phyloP scores from a whole-genome alignment of 2,329 filamentous ascomycete species.

The Diaporthe sp. region DNA sequence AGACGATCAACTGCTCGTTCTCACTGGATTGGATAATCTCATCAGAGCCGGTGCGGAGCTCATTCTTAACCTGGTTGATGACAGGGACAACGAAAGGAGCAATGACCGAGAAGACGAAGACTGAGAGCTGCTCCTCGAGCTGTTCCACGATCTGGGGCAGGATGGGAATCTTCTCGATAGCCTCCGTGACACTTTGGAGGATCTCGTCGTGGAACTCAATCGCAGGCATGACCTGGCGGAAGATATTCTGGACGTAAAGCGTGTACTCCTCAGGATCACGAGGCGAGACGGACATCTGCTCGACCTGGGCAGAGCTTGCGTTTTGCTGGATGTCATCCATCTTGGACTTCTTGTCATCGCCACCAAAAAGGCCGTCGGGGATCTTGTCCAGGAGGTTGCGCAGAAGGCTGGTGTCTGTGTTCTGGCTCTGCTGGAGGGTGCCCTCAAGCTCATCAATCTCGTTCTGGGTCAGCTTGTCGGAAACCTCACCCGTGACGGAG shows the following conservation, averaged over 20 bases:
- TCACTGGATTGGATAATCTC: constrained; percentile 90
- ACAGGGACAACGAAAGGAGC: constrained; percentile 90
- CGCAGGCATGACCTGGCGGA: constrained; percentile 86
- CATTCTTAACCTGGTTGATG: constrained; percentile 86
- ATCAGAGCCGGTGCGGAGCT: constrained; percentile 86
- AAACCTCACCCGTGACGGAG: constrained; percentile 83
- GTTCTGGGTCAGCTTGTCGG: constrained; percentile 90
- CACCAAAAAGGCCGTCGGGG: constrained; percentile 83
- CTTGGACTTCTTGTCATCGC: constrained; percentile 79
- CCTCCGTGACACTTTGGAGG: constrained; percentile 81
- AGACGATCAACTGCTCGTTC: constrained; percentile 88
- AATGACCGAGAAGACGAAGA: constrained; percentile 92
- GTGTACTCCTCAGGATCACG: constrained; percentile 88
- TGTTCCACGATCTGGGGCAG: constrained; percentile 88
- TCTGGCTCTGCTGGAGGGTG: constrained; percentile 76
- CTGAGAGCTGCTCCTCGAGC: constrained; percentile 85
- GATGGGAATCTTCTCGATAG: constrained; percentile 87
- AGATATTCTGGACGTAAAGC: constrained; percentile 78
- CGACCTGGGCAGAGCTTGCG: constrained; percentile 79
- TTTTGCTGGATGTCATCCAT: constrained; percentile 85
- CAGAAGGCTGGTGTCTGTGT: constrained; percentile 78
- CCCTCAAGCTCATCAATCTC: constrained; percentile 91
- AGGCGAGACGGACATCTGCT: constrained; percentile 80
- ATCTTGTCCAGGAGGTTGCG: constrained; percentile 86
- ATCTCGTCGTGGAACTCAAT: constrained; percentile 93